Evolutionary conservation across 768 basidiomycete genomes (phyloP), one percentile per base, ranked within the genome.

Genomic region (Suillus brevipes): DNA sequence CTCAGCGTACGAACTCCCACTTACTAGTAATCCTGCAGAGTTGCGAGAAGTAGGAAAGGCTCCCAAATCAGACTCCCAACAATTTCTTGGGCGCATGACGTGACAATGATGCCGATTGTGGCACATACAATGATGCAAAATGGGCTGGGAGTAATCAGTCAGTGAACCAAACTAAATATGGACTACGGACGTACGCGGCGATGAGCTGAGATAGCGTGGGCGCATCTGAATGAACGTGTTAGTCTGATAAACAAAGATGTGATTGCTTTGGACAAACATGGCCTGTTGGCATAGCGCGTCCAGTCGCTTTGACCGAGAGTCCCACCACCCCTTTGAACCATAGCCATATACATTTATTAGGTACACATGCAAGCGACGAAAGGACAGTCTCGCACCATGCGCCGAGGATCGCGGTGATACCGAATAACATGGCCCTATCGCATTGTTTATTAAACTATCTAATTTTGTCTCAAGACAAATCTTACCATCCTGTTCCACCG

Each of bases 1-100:
- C 28, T 20, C 20, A n/a, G 53, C 42, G 34, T 18, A 64, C 42
- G 31, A 50, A 1, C 23, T 14, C 6, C 9, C 14, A 55, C 60
- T 60, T 53, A 68, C 64, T 70, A 70, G 59, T 65, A 67, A 43
- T 70, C 68, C 40, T 70, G 69, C n/a, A 70, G 65, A 53, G 57
- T 57, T 37, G 65, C 69, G 47, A 70, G 69, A 45, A 70, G 65
- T 45, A 61, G 40, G 47, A 70, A 66, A 42, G 69, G 69, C 49
- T 68, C 57, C 69, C 69, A 70, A 56, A 68, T 68, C 52, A 70
- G 36, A 42, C 47, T 56, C 28, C 69, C 69, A 40, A 69, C 36
- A 57, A 70, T 70, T 63, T 69, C 61, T 25, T 59, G 55, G 20
- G 63, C 56, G 20, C 57, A 59, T 8, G 61, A 63, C 18, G 67